phyloP scores from a whole-genome alignment of 495 filamentous ascomycete genomes.

The Friedmanniomyces endolithicus region DNA sequence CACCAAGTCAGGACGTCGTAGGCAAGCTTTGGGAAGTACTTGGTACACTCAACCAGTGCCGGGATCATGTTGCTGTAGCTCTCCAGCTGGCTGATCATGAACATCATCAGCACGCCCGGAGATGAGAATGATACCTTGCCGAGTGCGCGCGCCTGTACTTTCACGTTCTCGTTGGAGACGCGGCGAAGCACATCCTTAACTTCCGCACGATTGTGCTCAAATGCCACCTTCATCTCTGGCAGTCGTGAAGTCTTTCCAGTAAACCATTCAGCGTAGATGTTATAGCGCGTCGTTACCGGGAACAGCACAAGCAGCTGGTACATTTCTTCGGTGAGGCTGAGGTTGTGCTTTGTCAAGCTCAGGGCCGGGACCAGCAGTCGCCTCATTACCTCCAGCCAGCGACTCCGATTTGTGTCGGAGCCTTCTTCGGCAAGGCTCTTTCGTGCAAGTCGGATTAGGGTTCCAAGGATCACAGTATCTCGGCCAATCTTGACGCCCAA shows the following conservation, averaged over 20 bases:
- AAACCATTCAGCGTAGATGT: conserved; percentile 88
- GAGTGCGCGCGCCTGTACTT: conserved; percentile 67
- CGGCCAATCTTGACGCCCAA: conserved; percentile 79
- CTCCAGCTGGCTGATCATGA: conserved; percentile 77
- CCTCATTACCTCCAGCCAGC: conserved; percentile 73
- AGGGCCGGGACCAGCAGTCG: conserved; percentile 72
- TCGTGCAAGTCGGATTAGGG: conserved; percentile 68
- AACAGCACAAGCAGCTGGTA: conserved; percentile 70
- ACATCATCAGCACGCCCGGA: conserved; percentile 81
- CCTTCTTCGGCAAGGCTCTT: conserved; percentile 57
- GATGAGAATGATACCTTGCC: conserved; percentile 78
- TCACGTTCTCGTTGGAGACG: conserved; percentile 71
- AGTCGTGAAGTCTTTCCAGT: conserved; percentile 60
- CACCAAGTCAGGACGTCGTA: conserved; percentile 90
- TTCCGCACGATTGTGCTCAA: conserved; percentile 60
- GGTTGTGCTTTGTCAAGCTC: conserved; percentile 69
- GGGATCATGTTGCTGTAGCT: conserved; percentile 86
- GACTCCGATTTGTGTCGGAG: conserved; percentile 51
- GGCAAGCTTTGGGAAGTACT: conserved; percentile 81
- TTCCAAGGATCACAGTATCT: conserved; percentile 63
- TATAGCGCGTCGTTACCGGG: conserved; percentile 64
- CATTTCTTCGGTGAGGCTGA: conserved; percentile 69
- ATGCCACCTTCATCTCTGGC: conserved; percentile 66
- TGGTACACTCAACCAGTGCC: conserved; percentile 80
- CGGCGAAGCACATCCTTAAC: conserved; percentile 74